Percentiles rank a stretch among this genome's conserved stretches.
Conservation (phyloP, 352 stramenopile species). For the Phytophthora sansomeana region DNA sequence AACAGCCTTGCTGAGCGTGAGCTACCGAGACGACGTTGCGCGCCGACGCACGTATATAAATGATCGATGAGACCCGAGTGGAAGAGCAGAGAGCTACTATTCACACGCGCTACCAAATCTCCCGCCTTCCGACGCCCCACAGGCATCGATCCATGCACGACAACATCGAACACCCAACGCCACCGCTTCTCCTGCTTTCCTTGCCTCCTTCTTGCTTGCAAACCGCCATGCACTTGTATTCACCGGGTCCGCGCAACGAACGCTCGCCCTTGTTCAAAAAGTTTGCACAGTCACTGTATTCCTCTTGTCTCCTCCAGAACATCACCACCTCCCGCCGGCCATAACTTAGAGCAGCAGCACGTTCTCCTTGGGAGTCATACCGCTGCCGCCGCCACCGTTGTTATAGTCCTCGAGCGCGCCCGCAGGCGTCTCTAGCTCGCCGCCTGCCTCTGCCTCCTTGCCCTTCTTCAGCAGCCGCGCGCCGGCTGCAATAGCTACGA, state of each 20-base stretch:
- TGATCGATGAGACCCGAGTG: slow-evolving; percentile 11
- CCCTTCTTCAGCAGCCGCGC: slow-evolving; percentile 72
- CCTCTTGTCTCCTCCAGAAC: slow-evolving; percentile 28
- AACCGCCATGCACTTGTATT: slow-evolving; percentile 23
- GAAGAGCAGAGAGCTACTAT: slow-evolving; percentile 40
- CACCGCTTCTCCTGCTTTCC: slow-evolving; percentile 18
- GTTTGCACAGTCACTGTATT: slow-evolving; percentile 48
- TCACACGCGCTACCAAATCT: slow-evolving; percentile 32
- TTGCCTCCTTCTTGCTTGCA: slow-evolving; percentile 15
- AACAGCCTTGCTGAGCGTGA: slow-evolving; percentile 13
- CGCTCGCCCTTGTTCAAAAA: slow-evolving; percentile 38
- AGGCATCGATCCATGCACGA: slow-evolving; percentile 31
- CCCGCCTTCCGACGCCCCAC: slow-evolving; percentile 6
- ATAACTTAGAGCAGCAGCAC: slow-evolving; percentile 87
- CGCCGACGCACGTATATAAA: slow-evolving; percentile 24
- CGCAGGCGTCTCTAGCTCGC: slow-evolving; percentile 53
- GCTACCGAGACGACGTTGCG: slow-evolving; percentile 26
- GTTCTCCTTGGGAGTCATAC: slow-evolving; percentile 86
- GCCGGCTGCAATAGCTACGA: slow-evolving; percentile 74
- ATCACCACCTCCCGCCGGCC: slow-evolving; percentile 21
- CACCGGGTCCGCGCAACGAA: slow-evolving; percentile 30
- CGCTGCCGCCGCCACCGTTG: slow-evolving; percentile 50
- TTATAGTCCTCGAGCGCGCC: slow-evolving; percentile 59
- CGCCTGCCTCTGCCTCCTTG: slow-evolving; percentile 48
- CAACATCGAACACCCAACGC: slow-evolving; percentile 38